Base-by-base conservation (phyloP, 768 basidiomycete species). In the Mycena floridula region DNA sequence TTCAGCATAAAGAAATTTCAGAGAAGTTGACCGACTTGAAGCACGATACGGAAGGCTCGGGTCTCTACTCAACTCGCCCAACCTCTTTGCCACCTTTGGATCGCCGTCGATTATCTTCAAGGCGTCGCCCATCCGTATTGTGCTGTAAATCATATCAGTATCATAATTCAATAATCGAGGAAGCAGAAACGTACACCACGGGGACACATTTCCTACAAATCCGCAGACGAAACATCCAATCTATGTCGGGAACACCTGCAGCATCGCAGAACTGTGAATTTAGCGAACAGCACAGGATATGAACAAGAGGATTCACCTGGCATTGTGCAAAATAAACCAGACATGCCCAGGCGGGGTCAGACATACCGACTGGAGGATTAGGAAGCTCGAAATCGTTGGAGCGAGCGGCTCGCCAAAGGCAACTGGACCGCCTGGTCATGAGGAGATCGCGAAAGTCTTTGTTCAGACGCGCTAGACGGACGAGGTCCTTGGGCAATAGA, bases 391-490 rank as follows among this genome's bases (percentile, higher is more conserved):
- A 20, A 6, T 54, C 44, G 30, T 59, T 59, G 9, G 21, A 21
- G n/a, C 61, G 54, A 24, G 50, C 58, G 13, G 43, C 41, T 23
- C 55, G 56, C 65, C 65, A 66, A 25, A 58, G 43, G 0, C 48
- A 45, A 15, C 46, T 44, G 7, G 56, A 53, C 2, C 49, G 44
- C 13, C 44, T 42, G 24, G 43, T 40, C 40, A 50, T 51, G 8
- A 55, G 47, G 16, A 64, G 52, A 4, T 25, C 37, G 26, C 63
- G 59, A 36, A 68, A 54, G 4, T 43, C 18, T 43, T 60, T 63
- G 15, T 58, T 61, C 9, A 61, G 62, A 15, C 67, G 57, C 13
- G 62, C 54, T 15, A 70, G 54, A 18, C 47, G 51, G 11, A 70
- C 51, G 12, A 69, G 55, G 44, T 65, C 64, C 2, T 50, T 20